These are phyloP conservation scores for Infundibulicybe gibba DNA, from an alignment of 768 basidiomycete genomes.

Conservation along the genomic window DNA sequence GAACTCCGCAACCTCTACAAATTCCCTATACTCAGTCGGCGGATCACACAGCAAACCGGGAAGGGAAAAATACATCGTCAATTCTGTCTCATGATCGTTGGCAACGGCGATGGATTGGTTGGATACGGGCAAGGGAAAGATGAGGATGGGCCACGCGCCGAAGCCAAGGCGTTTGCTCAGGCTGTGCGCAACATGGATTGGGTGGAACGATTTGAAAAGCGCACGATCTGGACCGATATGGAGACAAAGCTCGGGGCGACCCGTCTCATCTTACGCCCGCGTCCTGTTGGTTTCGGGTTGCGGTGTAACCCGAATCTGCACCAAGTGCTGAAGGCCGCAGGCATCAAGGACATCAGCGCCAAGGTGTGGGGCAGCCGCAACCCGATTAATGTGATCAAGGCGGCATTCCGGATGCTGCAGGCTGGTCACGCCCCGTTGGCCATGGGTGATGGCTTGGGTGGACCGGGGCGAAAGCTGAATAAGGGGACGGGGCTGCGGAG, in stretches of 20 bases:
- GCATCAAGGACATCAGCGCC: slow-evolving; percentile 91
- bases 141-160: slow-evolving; percentile 47
- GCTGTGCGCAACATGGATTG: slow-evolving; percentile 89
- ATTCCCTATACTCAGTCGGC: slow-evolving; percentile 43
- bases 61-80: slow-evolving; percentile 83
- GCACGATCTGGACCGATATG: slow-evolving; percentile 95
- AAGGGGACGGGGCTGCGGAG: slow-evolving; percentile 72
- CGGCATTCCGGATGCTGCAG: slow-evolving; percentile 77
- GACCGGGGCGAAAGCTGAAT: slow-evolving; percentile 62
- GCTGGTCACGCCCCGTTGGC: slow-evolving; percentile 75
- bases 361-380: slow-evolving; percentile 96
- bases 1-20: slow-evolving; percentile 27
- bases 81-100: slow-evolving; percentile 67
- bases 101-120: slow-evolving; percentile 80
- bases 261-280: slow-evolving; percentile 72
- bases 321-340: slow-evolving; percentile 86
- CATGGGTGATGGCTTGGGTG: slow-evolving; percentile 83
- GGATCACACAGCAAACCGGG: slow-evolving; percentile 85
- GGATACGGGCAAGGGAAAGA: slow-evolving; percentile 84
- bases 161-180: slow-evolving; percentile 53
- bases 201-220: slow-evolving; percentile 89
- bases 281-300: slow-evolving; percentile 89
- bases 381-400: slow-evolving; percentile 82
- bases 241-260: slow-evolving; percentile 82
- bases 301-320: slow-evolving; percentile 88